Percentiles rank a stretch among this genome's conserved stretches.
These are phyloP conservation scores for Yamadazyma diospyri DNA, from an alignment of 1,139 yeast species.

Conservation along the genomic window DNA sequence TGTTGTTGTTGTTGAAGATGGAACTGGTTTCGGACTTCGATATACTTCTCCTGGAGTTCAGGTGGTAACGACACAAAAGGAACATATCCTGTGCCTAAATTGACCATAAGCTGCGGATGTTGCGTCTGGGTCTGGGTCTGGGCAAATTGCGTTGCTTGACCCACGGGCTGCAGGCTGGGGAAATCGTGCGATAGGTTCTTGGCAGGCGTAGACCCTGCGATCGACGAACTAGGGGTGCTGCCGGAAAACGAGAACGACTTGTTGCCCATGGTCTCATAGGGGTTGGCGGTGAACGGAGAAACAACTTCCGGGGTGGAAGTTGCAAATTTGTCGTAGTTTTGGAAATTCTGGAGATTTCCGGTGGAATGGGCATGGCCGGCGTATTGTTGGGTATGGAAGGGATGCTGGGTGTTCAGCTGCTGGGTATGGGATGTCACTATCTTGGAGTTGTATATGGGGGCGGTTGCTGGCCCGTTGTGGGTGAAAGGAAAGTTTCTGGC, in stretches of 20 bases:
- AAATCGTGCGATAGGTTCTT: slow-evolving; percentile 6
- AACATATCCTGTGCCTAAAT: slow-evolving; percentile 18
- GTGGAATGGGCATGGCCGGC: slow-evolving; percentile 13
- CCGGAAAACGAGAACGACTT: slow-evolving; percentile 8
- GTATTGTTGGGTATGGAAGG: slow-evolving; percentile 2
- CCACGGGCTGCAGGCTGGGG: background rate
- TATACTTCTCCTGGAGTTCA: slow-evolving; percentile 18
- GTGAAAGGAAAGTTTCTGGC: slow-evolving; percentile 8
- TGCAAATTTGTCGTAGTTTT: slow-evolving; percentile 2
- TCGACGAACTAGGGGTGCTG: slow-evolving; percentile 9
- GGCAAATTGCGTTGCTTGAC: background rate
- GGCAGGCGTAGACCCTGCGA: slow-evolving; percentile 18
- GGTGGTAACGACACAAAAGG: slow-evolving; percentile 20
- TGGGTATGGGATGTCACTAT: slow-evolving; percentile 6
- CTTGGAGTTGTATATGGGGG: slow-evolving; percentile 32
- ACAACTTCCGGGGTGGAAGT: slow-evolving; percentile 12
- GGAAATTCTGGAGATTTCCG: slow-evolving; percentile 9
- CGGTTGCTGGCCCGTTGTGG: slow-evolving; percentile 31
- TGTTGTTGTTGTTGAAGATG: slow-evolving; percentile 12
- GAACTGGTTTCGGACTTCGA: slow-evolving; percentile 17
- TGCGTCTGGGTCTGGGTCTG: slow-evolving; percentile 2
- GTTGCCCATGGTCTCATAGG: slow-evolving; percentile 7
- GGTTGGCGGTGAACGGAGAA: slow-evolving; percentile 12
- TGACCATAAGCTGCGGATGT: slow-evolving; percentile 20
- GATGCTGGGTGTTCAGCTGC: slow-evolving; percentile 5